Evolutionary conservation across 1,139 yeast genomes (phyloP).

Genomic region (Suhomyces panamericanus): DNA sequence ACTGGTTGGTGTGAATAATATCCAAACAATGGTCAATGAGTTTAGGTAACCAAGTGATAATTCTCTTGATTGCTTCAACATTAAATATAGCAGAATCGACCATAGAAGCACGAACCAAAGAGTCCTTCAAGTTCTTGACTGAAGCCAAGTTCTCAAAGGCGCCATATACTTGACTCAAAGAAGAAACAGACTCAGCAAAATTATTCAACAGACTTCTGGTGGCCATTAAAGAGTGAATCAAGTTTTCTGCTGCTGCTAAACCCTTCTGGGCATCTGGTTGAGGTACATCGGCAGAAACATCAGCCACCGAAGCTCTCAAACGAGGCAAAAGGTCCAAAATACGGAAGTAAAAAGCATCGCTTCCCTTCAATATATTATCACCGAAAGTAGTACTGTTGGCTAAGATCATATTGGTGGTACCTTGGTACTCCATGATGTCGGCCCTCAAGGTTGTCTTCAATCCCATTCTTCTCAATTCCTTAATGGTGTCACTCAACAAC

Average conservation of each 20-base stretch:
- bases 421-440: constrained; percentile 62
- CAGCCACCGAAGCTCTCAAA: constrained; percentile 62
- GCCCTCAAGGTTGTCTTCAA: constrained; percentile 64
- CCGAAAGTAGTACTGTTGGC: constrained; percentile 53
- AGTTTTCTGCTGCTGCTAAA: constrained; percentile 75
- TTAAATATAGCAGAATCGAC: constrained; percentile 22
- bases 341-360: constrained; percentile 65
- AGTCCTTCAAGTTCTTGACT: constrained; percentile 15
- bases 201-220: constrained; percentile 48
- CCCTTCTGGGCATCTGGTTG: constrained; percentile 73
- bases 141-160: constrained; percentile 22
- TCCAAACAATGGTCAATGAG: constrained; percentile 50
- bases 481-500: constrained; percentile 71
- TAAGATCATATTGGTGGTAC: constrained; percentile 62
- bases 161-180: constrained; percentile 14
- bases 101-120: constrained; percentile 18
- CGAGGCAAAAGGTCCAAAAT: constrained; percentile 80
- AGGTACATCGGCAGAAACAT: constrained; percentile 74
- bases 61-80: constrained; percentile 18
- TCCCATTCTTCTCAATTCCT: constrained; percentile 75
- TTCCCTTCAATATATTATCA: constrained; percentile 39
- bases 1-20: constrained; percentile 22
- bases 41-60: constrained; percentile 46
- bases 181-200: constrained; percentile 24
- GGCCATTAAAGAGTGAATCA: constrained; percentile 54